Conservation (phyloP, 495 filamentous ascomycete genomes). For the Penicillium angulare region DNA sequence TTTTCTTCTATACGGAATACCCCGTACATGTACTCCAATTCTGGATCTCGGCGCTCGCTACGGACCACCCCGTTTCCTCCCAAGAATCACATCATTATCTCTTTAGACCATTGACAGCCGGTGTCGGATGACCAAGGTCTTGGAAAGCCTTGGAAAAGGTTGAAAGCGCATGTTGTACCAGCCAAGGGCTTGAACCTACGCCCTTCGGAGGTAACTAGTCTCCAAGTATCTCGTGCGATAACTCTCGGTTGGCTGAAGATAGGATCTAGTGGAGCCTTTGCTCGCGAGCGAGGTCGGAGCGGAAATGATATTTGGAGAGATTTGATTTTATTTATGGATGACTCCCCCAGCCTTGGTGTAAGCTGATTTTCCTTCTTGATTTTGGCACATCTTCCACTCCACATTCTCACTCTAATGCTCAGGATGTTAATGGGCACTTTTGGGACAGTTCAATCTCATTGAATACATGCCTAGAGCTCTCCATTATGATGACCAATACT, state of each 20-base stretch:
- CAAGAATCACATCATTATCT: neutral
- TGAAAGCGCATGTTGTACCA: neutral
- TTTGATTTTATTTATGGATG: constrained; percentile 18
- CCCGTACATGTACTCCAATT: neutral
- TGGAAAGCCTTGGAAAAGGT: neutral
- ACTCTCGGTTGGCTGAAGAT: neutral
- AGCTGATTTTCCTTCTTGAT: neutral
- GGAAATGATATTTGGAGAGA: constrained; percentile 7
- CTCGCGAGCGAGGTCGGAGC: constrained; percentile 24
- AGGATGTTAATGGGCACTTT: neutral
- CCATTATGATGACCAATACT: constrained; percentile 22
- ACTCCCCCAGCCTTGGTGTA: constrained; percentile 4
- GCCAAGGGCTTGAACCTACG: neutral
- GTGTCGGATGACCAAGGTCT: neutral
- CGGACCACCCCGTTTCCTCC: no score
- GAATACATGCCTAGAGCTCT: neutral
- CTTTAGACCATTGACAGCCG: neutral
- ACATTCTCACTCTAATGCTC: neutral
- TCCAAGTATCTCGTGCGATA: neutral
- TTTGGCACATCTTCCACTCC: neutral
- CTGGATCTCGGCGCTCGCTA: no score
- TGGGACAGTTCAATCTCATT: neutral
- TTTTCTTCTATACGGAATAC: neutral
- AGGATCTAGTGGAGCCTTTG: neutral
- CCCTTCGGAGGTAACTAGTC: neutral